Percentiles rank a stretch among this genome's conserved stretches.
These are phyloP conservation scores for Cladosporium cucumerinum DNA, from an alignment of 2,329 filamentous ascomycete genomes.

Conservation along the genomic window DNA sequence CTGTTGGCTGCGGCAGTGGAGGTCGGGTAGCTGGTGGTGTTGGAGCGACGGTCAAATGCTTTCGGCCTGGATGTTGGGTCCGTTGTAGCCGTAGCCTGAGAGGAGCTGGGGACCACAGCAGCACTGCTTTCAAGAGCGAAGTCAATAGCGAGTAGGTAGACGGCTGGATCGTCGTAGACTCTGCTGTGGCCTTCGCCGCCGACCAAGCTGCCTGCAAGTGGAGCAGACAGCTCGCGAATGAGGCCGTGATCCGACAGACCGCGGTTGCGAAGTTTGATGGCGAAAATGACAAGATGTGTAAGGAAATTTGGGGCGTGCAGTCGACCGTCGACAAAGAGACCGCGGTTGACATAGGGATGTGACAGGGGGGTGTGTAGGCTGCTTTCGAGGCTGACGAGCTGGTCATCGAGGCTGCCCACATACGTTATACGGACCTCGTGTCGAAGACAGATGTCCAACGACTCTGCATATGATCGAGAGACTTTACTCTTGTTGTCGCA, in stretches of 20 bases:
- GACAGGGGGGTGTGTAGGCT: constrained; percentile 80
- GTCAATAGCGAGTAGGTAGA: constrained; percentile 64
- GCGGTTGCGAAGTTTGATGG: constrained; percentile 87
- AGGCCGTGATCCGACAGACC: constrained; percentile 91
- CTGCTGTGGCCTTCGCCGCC: constrained; percentile 89
- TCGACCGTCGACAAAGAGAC: constrained; percentile 92
- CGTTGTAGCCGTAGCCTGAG: not conserved
- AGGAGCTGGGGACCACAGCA: constrained; percentile 15
- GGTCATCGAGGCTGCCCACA: constrained; percentile 93
- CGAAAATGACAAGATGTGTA: constrained; percentile 86
- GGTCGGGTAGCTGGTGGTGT: constrained; percentile 29
- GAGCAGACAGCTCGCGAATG: constrained; percentile 81
- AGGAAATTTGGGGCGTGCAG: constrained; percentile 93
- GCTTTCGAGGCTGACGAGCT: constrained; percentile 90
- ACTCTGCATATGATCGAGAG: constrained; percentile 73
- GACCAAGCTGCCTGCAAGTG: constrained; percentile 87
- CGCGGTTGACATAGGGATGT: constrained; percentile 90
- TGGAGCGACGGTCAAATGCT: constrained; percentile 25
- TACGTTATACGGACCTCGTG: constrained; percentile 83
- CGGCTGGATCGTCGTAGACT: constrained; percentile 81
- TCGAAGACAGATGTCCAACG: constrained; percentile 69
- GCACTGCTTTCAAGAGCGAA: constrained; percentile 49
- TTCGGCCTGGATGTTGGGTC: constrained; percentile 13
- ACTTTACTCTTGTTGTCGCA: constrained; percentile 76
- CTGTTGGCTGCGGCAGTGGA: constrained; percentile 32